Conservation (phyloP, 768 basidiomycete genomes). For the Russula virescens region DNA sequence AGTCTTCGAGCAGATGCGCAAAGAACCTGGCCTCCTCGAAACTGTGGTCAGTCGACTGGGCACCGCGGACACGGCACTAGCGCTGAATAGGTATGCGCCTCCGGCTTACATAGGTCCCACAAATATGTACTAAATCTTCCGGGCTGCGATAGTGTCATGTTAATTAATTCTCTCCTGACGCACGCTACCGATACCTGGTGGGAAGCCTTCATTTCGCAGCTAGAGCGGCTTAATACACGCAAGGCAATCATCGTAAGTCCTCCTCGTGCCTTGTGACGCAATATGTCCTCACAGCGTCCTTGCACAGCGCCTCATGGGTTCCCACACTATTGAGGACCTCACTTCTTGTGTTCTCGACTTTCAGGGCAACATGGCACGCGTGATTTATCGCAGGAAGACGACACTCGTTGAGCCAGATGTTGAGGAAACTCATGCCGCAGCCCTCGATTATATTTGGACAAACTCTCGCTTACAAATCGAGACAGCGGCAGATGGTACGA, state of each 20-base stretch:
- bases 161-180: conserved; percentile 79
- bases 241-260: conserved; percentile 73
- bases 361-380: conserved; percentile 77
- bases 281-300: neutral
- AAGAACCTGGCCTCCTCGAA: conserved; percentile 62
- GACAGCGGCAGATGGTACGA: conserved; percentile 41
- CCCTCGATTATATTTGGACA: conserved; percentile 65
- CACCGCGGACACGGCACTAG: conserved; percentile 81
- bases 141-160: conserved; percentile 58
- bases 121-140: conserved; percentile 6
- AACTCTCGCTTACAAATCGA: conserved; percentile 52
- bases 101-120: conserved; percentile 17
- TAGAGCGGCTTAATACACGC: conserved; percentile 71
- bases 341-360: conserved; percentile 83
- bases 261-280: conserved; percentile 11
- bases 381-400: conserved; percentile 75
- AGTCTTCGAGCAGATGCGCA: conserved; percentile 78
- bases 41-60: conserved; percentile 77
- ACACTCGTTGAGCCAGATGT: conserved; percentile 66
- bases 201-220: conserved; percentile 70
- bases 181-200: conserved; percentile 74
- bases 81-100: conserved; percentile 59
- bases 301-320: conserved; percentile 70
- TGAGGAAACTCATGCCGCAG: conserved; percentile 50
- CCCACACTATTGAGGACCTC: conserved; percentile 74